These are phyloP conservation scores for Lachancea dasiensis DNA, from an alignment of 805 yeast species.

Conservation along the genomic window DNA sequence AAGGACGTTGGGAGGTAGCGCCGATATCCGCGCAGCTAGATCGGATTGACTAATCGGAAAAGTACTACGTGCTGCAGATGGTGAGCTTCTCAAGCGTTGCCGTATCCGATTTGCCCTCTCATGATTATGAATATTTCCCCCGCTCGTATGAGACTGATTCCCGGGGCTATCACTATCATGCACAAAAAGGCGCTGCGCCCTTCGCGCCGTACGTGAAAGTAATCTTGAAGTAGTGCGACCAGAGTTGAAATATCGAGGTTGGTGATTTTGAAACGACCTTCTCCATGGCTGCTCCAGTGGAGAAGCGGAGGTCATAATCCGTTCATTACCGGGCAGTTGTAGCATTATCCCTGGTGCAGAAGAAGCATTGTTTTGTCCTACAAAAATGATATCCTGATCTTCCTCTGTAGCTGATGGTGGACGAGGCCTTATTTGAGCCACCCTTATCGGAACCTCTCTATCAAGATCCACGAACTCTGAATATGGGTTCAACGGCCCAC, in stretches of 20 bases:
- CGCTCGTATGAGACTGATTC: too few relatives aligned
- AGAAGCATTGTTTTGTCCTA: slow-evolving; percentile 27
- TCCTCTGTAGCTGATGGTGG: slow-evolving; percentile 15
- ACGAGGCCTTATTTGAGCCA: slow-evolving; percentile 20
- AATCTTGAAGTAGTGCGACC: slow-evolving; percentile 16
- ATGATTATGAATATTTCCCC: too few relatives aligned
- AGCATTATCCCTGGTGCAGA: slow-evolving; percentile 20
- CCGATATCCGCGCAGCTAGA: too few relatives aligned
- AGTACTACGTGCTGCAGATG: too few relatives aligned
- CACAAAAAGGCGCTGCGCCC: slow-evolving; percentile 14
- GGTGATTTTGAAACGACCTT: slow-evolving; percentile 26
- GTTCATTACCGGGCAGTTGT: slow-evolving; percentile 27
- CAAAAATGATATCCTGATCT: slow-evolving; percentile 29
- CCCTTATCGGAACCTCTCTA: slow-evolving; percentile 8
- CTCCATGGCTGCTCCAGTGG: slow-evolving; percentile 23
- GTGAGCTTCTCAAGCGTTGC: too few relatives aligned
- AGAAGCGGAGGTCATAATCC: slow-evolving; percentile 18
- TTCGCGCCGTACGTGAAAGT: slow-evolving; percentile 17
- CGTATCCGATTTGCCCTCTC: too few relatives aligned
- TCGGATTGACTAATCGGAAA: too few relatives aligned
- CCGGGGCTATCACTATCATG: too few relatives aligned
- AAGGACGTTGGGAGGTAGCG: too few relatives aligned
- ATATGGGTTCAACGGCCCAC: slow-evolving; percentile 23
- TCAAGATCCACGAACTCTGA: slow-evolving; percentile 27
- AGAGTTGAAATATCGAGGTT: slow-evolving; percentile 2